A percentile compares a stretch with the other conserved stretches of the same genome.
Conservation (phyloP, 2,329 filamentous ascomycete species). For the Cladosporium austrohemisphaericum region DNA sequence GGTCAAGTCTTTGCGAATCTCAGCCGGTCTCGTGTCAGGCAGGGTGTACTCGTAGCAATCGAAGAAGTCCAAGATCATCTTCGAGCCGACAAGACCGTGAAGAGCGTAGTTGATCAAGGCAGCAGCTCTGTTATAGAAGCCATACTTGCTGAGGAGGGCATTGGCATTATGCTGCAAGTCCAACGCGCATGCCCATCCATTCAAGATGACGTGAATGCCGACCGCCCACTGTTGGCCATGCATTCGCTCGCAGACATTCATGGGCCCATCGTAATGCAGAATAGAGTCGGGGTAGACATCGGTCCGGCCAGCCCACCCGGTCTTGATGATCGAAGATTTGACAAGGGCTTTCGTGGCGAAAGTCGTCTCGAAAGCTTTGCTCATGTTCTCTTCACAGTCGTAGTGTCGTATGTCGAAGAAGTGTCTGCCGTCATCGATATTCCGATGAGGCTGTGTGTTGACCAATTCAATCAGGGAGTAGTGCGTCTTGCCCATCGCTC, state of each 20-base stretch:
- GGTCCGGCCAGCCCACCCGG: not conserved
- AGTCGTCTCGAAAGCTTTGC: not conserved
- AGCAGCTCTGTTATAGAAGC: conserved; percentile 5
- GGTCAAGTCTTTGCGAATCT: not conserved
- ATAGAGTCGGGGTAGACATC: not conserved
- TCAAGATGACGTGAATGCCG: conserved; percentile 4
- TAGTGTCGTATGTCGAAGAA: not conserved
- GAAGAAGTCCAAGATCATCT: conserved; percentile 10
- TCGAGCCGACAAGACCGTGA: not conserved
- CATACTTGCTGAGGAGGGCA: not conserved
- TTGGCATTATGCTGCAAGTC: not conserved
- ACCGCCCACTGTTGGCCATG: not conserved
- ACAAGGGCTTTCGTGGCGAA: not conserved
- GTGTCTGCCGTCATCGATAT: not conserved
- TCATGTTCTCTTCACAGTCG: not conserved
- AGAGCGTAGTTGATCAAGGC: conserved; percentile 8
- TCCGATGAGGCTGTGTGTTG: no score
- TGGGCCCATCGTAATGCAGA: not conserved
- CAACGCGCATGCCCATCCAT: conserved; percentile 6
- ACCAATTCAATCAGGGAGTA: not conserved
- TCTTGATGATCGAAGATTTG: not conserved
- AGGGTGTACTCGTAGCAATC: conserved; percentile 8
- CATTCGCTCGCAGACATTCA: not conserved
- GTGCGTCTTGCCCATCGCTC: not conserved
- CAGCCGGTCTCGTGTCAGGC: not conserved